Conservation (phyloP, 257 asterid genomes). For the Scutellaria galericulata region DNA sequence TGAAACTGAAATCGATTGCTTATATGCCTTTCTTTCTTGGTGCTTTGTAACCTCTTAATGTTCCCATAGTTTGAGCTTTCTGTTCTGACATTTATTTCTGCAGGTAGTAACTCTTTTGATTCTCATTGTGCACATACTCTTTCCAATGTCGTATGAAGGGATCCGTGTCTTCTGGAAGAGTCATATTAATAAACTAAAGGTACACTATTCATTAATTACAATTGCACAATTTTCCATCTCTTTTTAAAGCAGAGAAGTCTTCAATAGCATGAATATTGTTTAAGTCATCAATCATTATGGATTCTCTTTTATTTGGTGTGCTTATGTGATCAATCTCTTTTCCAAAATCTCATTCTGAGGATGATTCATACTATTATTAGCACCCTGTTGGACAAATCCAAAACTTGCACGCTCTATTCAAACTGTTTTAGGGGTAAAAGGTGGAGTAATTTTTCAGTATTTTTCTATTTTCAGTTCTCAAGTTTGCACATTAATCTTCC, state of each 20-base stretch:
- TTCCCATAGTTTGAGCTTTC: slow-evolving; percentile 27
- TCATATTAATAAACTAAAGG: slow-evolving; percentile 75
- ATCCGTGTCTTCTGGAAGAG: slow-evolving; percentile 68
- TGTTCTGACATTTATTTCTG: slow-evolving; percentile 31
- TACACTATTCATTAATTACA: slow-evolving; percentile 37
- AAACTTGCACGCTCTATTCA: no score
- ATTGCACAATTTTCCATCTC: slow-evolving; percentile 24
- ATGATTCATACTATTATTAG: neutral
- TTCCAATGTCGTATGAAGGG: slow-evolving; percentile 88
- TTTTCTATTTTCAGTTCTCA: neutral
- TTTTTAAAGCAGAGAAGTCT: slow-evolving; percentile 24
- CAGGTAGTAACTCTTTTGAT: slow-evolving; percentile 76
- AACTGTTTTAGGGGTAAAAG: no score
- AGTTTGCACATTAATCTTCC: slow-evolving; percentile 1
- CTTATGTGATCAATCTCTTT: slow-evolving; percentile 10
- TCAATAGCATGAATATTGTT: slow-evolving; percentile 19
- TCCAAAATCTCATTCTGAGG: neutral
- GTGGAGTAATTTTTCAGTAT: no score
- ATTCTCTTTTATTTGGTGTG: slow-evolving; percentile 25
- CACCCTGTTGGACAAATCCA: slow-evolving; percentile 4
- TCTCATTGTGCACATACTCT: slow-evolving; percentile 70
- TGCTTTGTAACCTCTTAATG: slow-evolving; percentile 19
- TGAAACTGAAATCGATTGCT: slow-evolving; percentile 9
- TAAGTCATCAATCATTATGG: neutral
- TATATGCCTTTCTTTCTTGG: slow-evolving; percentile 20